phyloP scores from a whole-genome alignment of 2,329 filamentous ascomycete species.

The Botryosphaeria dothidea region DNA sequence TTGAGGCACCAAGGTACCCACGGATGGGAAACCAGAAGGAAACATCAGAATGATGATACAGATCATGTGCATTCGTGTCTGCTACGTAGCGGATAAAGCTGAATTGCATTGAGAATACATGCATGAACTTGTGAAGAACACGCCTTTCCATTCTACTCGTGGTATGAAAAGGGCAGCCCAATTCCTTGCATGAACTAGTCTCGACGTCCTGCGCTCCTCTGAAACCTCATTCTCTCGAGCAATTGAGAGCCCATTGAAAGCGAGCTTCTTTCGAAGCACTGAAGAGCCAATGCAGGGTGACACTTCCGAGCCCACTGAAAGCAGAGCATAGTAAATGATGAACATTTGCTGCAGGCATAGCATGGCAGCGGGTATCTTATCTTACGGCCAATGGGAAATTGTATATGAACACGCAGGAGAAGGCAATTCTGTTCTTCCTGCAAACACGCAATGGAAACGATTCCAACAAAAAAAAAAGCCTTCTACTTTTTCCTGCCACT shows the following conservation, averaged over 20 bases:
- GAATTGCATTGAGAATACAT: background rate
- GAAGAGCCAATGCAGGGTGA: no score
- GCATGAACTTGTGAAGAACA: background rate
- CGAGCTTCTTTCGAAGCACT: no score
- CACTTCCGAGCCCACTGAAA: background rate
- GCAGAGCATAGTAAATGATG: background rate
- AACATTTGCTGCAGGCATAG: background rate
- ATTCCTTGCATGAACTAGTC: no score
- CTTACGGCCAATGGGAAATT: background rate
- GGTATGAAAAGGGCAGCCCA: background rate
- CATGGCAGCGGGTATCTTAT: background rate
- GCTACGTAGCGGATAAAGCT: background rate
- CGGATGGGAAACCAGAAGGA: no score
- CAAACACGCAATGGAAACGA: background rate
- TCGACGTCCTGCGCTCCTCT: no score
- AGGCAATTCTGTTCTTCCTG: no score
- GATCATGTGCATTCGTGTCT: background rate
- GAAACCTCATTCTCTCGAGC: no score
- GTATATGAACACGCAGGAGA: background rate
- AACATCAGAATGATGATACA: background rate
- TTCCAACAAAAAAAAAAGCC: background rate
- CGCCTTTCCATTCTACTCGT: background rate
- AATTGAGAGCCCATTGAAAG: no score
- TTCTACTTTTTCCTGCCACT: conserved; percentile 3
- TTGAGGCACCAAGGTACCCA: no score